A percentile compares a stretch with the other conserved stretches of the same genome.
These are phyloP conservation scores for Metarhizium robertsii DNA, from an alignment of 2,329 filamentous ascomycete genomes.

Conservation along the genomic window DNA sequence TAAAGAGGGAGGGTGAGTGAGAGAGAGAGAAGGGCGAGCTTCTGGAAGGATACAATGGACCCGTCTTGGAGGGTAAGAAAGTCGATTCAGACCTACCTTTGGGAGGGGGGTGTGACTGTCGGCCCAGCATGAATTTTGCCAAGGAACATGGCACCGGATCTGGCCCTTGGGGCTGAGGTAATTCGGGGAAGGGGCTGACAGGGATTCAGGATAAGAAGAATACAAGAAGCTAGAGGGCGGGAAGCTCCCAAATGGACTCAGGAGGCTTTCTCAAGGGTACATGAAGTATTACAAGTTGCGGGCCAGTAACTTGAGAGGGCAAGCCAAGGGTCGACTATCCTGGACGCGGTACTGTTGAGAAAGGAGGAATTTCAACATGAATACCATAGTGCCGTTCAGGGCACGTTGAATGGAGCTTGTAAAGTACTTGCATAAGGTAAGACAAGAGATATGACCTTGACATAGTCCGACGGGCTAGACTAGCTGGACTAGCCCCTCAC, in stretches of 20 bases:
- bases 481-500: no score
- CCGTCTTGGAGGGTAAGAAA: constrained; percentile 1
- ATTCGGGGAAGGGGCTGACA: constrained; percentile 1
- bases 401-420: no score
- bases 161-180: neutral
- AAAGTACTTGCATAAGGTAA: no score
- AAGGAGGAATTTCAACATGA: no score
- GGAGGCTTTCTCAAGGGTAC: neutral
- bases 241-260: neutral
- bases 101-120: neutral
- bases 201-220: neutral
- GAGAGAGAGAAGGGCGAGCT: constrained; percentile 1
- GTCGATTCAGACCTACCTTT: neutral
- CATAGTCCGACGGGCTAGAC: no score
- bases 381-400: no score
- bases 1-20: neutral
- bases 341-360: no score
- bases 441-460: no score
- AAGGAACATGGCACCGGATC: neutral
- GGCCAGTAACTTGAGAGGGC: neutral
- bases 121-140: neutral
- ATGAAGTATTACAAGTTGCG: neutral
- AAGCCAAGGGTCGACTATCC: no score
- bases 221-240: neutral
- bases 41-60: constrained; percentile 8